phyloP scores from a whole-genome alignment of 2,329 filamentous ascomycete species.

The Leptodontidium sp. region DNA sequence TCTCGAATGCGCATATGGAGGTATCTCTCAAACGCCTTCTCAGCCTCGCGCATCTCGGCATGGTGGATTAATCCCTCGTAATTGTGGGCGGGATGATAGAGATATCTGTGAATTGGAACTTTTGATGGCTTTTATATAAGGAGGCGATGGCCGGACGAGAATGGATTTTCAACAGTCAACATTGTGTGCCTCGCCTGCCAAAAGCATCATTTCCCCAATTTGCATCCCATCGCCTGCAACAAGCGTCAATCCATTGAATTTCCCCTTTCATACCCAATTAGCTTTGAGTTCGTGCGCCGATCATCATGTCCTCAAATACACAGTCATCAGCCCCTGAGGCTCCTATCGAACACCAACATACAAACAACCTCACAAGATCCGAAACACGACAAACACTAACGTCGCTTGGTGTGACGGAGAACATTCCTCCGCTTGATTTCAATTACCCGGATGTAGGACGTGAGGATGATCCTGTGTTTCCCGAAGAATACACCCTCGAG shows the following conservation, averaged over 20 bases:
- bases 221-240: too few relatives aligned
- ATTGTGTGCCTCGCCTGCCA: too few relatives aligned
- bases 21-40: not conserved
- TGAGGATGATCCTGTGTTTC: slow-evolving; percentile 13
- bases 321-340: not conserved
- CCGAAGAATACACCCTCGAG: slow-evolving; percentile 24
- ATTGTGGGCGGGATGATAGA: not conserved
- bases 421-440: slow-evolving; percentile 1
- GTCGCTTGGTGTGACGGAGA: slow-evolving; percentile 8
- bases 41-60: slow-evolving; percentile 13
- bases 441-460: slow-evolving; percentile 20
- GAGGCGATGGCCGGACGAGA: not conserved
- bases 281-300: not conserved
- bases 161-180: not conserved
- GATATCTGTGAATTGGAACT: not conserved
- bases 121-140: not conserved
- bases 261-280: too few relatives aligned
- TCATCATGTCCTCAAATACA: not conserved
- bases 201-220: too few relatives aligned
- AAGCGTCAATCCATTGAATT: too few relatives aligned
- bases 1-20: not conserved
- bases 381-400: slow-evolving; percentile 17
- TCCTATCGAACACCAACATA: not conserved
- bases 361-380: slow-evolving; percentile 1
- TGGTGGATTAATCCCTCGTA: not conserved